These are phyloP conservation scores for Zygnema circumcarinatum DNA, from an alignment of 139 green algal genomes.

Conservation along the genomic window DNA sequence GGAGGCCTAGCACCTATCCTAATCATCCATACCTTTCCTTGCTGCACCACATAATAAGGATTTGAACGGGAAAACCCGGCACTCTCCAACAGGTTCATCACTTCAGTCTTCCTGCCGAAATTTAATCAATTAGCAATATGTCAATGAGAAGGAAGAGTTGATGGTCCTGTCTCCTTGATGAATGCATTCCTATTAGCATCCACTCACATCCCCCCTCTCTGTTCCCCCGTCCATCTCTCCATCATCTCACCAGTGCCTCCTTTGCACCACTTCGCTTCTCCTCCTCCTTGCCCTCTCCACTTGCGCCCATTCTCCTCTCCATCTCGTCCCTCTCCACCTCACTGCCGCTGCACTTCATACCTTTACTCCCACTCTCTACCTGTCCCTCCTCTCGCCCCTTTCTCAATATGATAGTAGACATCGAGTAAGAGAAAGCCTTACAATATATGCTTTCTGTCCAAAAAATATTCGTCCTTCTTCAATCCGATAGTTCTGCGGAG, in stretches of 20 bases:
- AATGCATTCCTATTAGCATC: not conserved
- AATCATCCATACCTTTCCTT: slow-evolving; percentile 85
- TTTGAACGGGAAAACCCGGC: slow-evolving; percentile 95
- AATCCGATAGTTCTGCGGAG: slow-evolving; percentile 86
- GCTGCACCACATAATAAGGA: slow-evolving; percentile 99
- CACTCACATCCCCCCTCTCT: no score
- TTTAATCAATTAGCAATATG: no score
- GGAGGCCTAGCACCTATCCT: no score
- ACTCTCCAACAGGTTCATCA: slow-evolving; percentile 94
- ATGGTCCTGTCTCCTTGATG: no score
- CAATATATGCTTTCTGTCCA: slow-evolving; percentile 94
- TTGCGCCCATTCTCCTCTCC: not conserved
- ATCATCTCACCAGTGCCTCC: not conserved
- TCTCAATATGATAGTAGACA: no score
- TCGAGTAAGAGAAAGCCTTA: slow-evolving; percentile 3
- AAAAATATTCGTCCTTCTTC: slow-evolving; percentile 96
- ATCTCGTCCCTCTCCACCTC: slow-evolving; percentile 1
- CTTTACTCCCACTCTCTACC: no score
- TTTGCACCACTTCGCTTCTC: not conserved
- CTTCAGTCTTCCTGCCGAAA: slow-evolving; percentile 79
- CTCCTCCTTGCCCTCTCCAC: slow-evolving; percentile 1
- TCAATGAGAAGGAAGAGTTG: no score
- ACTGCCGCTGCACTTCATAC: not conserved
- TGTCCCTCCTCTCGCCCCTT: not conserved
- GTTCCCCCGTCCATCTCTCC: slow-evolving; percentile 4